These are phyloP conservation scores for Drosera spatulata DNA, from an alignment of 179 eudicot species.

Conservation along the genomic window DNA sequence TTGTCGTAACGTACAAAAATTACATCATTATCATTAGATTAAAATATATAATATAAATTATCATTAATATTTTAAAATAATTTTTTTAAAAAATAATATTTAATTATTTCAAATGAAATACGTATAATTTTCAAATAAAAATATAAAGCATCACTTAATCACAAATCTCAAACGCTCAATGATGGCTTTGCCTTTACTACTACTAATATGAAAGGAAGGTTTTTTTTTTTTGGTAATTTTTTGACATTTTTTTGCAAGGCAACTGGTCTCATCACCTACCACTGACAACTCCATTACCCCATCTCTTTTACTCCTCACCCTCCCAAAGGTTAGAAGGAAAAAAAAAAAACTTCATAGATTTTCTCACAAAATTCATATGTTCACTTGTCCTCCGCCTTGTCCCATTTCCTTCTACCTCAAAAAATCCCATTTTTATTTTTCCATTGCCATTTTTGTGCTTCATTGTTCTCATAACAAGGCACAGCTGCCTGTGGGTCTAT, in stretches of 20 bases:
- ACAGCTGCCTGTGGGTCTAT: neutral
- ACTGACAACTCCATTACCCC: conserved; percentile 45
- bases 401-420: conserved; percentile 10
- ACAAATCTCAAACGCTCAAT: no score
- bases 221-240: neutral
- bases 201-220: no score
- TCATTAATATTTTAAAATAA: no score
- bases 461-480: conserved; percentile 13
- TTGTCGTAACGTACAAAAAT: no score
- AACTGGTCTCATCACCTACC: conserved; percentile 43
- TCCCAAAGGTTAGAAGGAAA: no score
- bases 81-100: no score
- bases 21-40: no score
- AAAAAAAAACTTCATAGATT: neutral
- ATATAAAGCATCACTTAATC: no score
- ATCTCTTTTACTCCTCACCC: conserved; percentile 14
- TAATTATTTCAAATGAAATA: no score
- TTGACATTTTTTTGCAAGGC: conserved; percentile 7
- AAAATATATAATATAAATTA: no score
- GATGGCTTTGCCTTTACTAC: no score
- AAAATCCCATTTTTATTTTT: conserved; percentile 17
- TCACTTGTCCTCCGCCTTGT: conserved; percentile 1
- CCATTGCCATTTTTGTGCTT: conserved; percentile 26
- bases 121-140: no score
- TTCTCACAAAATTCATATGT: conserved; percentile 12